These are phyloP conservation scores for Elaeis guineensis DNA, from an alignment of 176 grass and related monocot genomes.

Conservation along the genomic window DNA sequence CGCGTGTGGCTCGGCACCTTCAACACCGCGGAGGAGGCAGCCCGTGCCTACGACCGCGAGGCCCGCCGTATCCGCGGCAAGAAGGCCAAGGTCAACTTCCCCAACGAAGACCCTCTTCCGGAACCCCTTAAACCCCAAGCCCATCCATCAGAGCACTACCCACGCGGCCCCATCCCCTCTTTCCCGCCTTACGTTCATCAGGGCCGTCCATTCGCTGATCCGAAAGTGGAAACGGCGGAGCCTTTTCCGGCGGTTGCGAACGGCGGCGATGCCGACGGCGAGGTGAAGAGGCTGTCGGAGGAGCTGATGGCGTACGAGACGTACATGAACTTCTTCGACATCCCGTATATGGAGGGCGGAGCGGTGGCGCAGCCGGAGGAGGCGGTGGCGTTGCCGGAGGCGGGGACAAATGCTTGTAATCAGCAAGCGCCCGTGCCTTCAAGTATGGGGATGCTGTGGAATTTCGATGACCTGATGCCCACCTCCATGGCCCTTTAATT, in stretches of 20 bases:
- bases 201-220: background rate
- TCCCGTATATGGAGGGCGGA: constrained; percentile 87
- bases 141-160: background rate
- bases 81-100: constrained; percentile 98
- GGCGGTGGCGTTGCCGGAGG: constrained; percentile 4
- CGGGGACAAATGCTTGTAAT: background rate
- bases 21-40: constrained; percentile 64
- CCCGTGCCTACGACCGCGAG: constrained; percentile 78
- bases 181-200: background rate
- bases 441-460: background rate
- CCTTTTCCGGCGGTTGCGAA: no score
- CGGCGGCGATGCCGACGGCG: background rate
- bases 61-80: constrained; percentile 75
- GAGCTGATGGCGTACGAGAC: constrained; percentile 84
- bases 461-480: background rate
- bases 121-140: background rate
- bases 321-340: constrained; percentile 76
- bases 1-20: constrained; percentile 98
- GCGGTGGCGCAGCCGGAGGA: background rate
- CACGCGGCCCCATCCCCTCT: no score
- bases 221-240: no score
- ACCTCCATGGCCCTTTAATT: background rate
- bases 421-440: background rate
- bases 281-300: constrained; percentile 66
- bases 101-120: constrained; percentile 25